A percentile compares a stretch with the other conserved stretches of the same genome.
phyloP scores from a whole-genome alignment of 2,329 filamentous ascomycete species.

The Aspergillus quadrilineatus region DNA sequence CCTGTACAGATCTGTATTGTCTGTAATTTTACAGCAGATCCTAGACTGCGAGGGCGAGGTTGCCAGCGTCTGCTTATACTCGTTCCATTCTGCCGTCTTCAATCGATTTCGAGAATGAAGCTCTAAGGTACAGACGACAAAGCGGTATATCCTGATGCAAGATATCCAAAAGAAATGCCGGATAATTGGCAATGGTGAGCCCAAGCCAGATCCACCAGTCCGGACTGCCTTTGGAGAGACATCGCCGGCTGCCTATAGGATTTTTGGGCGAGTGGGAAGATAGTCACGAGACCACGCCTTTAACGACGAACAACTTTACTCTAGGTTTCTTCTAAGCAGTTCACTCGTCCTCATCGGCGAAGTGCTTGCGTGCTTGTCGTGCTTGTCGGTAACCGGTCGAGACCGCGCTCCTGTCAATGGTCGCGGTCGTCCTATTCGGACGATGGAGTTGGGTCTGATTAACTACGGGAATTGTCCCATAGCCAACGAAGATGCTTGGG shows the following conservation, averaged over 20 bases:
- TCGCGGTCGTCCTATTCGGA: too few species aligned
- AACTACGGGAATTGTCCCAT: too few species aligned
- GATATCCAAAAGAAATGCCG: background rate
- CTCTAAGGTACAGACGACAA: background rate
- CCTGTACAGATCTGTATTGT: too few species aligned
- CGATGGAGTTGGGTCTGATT: too few species aligned
- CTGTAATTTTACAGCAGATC: background rate
- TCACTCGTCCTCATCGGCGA: background rate
- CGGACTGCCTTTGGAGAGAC: background rate
- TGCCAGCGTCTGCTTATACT: background rate
- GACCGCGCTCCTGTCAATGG: too few species aligned
- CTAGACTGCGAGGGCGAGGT: background rate
- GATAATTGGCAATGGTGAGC: background rate
- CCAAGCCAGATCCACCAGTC: background rate
- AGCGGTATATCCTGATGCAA: background rate
- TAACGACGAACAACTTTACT: too few species aligned
- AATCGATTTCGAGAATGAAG: background rate
- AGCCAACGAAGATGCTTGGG: too few species aligned
- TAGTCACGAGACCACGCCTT: background rate
- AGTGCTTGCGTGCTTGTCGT: too few species aligned
- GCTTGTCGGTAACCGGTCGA: too few species aligned
- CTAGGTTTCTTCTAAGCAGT: background rate
- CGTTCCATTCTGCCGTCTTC: background rate
- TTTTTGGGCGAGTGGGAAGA: background rate
- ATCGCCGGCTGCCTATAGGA: background rate